Base-by-base conservation (phyloP, 805 yeast genomes). In the Nakazawaea molendinolei region DNA sequence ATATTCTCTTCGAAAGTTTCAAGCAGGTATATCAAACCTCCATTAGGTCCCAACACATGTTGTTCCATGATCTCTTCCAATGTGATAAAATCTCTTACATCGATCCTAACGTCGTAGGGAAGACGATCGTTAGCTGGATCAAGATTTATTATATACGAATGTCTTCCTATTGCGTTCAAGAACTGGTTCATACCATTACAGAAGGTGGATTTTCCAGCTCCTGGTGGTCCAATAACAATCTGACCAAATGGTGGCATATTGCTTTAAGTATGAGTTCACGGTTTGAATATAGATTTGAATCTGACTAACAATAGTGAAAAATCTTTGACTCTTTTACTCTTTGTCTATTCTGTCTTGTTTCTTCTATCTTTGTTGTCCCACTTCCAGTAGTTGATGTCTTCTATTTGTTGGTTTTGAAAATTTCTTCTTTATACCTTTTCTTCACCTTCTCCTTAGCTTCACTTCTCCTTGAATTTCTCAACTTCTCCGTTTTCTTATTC, bases 141-240 rank as follows among this genome's bases (percentile, higher is more conserved):
- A 44, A 92, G 68, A 52, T 92, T 92, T 15, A 92, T 65, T 2
- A 92, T 71, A n/a, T 85, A 68, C 32, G 84, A 77, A 49, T 85
- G 82, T 42, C 99, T 66, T 5, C 99, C 99, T 34, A 94, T 87
- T 2, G 97, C 95, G 41, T 84, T 81, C 49, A 90, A 69, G 57
- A 92, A 92, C 63, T 92, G 97, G 44, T 73, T 73, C 77, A 90
- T 77, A 28, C 98, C 99, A 55, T 78, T 67, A 56, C 97, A 89
- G 55, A 86, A 92, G 0, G 98, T 94, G 0, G 96, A 85, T 52
- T 92, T 92, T 1, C 99, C 99, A 0, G 95, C 73, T 1, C 98
- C 99, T 1, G 99, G 99, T 0, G 98, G 97, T 0, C 99, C 99
- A 25, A 92, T 86, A 8, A 90, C 89, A 8, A 92, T 74, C 60